These are phyloP conservation scores for Penstemon newberryi DNA, from an alignment of 257 asterid genomes.

Conservation along the genomic window DNA sequence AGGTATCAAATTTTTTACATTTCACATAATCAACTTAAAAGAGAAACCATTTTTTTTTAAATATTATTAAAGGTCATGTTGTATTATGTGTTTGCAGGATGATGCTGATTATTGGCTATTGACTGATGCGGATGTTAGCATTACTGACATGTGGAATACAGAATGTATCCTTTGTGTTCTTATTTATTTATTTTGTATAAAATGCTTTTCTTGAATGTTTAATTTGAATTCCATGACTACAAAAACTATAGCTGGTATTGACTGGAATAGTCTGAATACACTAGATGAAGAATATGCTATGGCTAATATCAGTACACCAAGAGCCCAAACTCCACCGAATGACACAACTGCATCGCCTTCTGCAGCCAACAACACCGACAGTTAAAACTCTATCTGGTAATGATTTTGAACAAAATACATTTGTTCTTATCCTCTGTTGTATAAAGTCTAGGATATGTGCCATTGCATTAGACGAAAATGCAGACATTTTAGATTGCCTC, in stretches of 20 bases:
- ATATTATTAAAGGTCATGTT: no score
- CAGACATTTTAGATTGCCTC: conserved; percentile 22
- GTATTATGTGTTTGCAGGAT: conserved; percentile 42
- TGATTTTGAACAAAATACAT: conserved; percentile 5
- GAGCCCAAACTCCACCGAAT: conserved; percentile 50
- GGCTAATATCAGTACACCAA: conserved; percentile 40
- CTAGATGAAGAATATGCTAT: conserved; percentile 39
- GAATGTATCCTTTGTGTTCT: conserved; percentile 56
- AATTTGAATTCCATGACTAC: conserved; percentile 42
- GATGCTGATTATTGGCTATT: conserved; percentile 72
- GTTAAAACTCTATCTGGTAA: conserved; percentile 21
- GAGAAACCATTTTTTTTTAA: no score
- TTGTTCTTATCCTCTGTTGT: conserved; percentile 17
- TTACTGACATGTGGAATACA: conserved; percentile 72
- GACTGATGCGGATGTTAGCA: conserved; percentile 62
- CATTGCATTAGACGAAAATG: conserved; percentile 4
- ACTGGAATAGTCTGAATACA: conserved; percentile 56
- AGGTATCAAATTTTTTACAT: no score
- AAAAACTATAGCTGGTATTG: conserved; percentile 35
- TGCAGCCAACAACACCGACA: conserved; percentile 36
- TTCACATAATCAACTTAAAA: no score
- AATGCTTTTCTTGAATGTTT: not conserved
- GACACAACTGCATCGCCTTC: conserved; percentile 34
- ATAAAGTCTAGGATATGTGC: conserved; percentile 25
- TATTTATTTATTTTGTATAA: not conserved